Conservation (phyloP, 2,329 filamentous ascomycete genomes). For the Monosporascus cannonballus region DNA sequence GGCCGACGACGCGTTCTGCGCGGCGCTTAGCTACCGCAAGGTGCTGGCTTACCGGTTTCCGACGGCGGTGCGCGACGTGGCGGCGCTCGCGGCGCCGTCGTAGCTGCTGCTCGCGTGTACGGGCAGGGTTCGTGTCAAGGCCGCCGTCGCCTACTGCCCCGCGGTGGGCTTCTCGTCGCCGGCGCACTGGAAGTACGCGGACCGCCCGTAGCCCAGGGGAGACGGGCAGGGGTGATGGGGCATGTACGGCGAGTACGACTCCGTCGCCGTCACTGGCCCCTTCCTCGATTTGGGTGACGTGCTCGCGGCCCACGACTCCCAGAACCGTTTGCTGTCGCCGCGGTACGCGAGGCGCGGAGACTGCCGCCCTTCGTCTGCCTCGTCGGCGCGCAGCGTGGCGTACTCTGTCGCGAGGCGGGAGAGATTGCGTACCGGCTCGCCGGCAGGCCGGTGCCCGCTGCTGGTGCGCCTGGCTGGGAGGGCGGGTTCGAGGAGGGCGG, state of each 20-base stretch:
- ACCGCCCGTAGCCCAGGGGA: constrained; percentile 19
- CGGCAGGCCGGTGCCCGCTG: neutral
- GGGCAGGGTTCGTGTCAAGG: too few relatives aligned
- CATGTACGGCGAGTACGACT: constrained; percentile 13
- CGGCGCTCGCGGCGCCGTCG: constrained; percentile 31
- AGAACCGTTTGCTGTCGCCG: constrained; percentile 29
- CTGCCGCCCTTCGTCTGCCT: constrained; percentile 31
- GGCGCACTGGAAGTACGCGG: constrained; percentile 16
- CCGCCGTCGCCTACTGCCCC: constrained; percentile 30
- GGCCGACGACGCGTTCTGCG: constrained; percentile 28
- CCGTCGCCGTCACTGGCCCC: constrained; percentile 12
- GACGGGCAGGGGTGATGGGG: constrained; percentile 12
- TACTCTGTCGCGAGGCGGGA: constrained; percentile 22
- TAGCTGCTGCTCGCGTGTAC: constrained; percentile 19
- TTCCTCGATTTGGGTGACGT: constrained; percentile 30
- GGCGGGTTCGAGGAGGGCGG: constrained; percentile 2
- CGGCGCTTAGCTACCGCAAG: constrained; percentile 44
- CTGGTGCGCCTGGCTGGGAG: neutral
- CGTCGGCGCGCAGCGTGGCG: constrained; percentile 32
- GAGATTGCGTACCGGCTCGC: constrained; percentile 4
- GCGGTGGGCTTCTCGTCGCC: constrained; percentile 28
- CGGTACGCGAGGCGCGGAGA: constrained; percentile 22
- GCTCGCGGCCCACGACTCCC: constrained; percentile 21
- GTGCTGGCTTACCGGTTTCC: constrained; percentile 40
- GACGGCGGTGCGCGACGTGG: constrained; percentile 36